phyloP scores from a whole-genome alignment of 2,329 filamentous ascomycete genomes.

The Pseudocercospora pini-densiflorae region DNA sequence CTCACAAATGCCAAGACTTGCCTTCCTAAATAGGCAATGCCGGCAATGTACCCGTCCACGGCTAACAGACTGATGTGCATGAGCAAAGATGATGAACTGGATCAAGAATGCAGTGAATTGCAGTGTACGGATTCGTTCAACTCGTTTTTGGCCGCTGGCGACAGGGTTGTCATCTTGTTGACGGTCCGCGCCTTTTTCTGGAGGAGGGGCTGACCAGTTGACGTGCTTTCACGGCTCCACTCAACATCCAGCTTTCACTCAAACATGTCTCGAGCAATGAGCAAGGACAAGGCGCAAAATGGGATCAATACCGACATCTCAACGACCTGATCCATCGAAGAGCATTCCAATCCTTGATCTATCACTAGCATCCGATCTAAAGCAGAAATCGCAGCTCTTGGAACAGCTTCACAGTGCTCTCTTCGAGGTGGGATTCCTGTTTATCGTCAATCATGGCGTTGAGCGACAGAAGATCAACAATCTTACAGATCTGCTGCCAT shows the following conservation, averaged over 20 bases:
- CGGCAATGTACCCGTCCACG: no score
- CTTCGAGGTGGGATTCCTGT: slow-evolving; percentile 59
- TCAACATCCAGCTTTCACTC: neutral
- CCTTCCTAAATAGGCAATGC: no score
- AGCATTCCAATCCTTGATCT: slow-evolving; percentile 57
- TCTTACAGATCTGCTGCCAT: slow-evolving; percentile 49
- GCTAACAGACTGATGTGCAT: no score
- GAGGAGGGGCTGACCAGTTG: neutral
- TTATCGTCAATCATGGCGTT: slow-evolving; percentile 57
- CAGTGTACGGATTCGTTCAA: no score
- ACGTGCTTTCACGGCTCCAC: neutral
- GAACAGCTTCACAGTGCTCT: slow-evolving; percentile 52
- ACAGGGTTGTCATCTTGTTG: neutral
- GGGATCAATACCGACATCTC: neutral
- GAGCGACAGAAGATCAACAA: slow-evolving; percentile 41
- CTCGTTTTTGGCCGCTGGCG: no score
- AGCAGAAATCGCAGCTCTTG: slow-evolving; percentile 46
- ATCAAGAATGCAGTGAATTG: no score
- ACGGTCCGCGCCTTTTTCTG: no score
- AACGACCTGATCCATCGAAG: neutral
- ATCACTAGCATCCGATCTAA: slow-evolving; percentile 46
- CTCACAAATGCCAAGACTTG: no score
- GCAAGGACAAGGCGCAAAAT: neutral
- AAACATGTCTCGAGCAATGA: neutral
- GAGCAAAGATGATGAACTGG: no score